Base-by-base conservation (phyloP, 805 yeast genomes). In the Schizosaccharomyces osmophilus region DNA sequence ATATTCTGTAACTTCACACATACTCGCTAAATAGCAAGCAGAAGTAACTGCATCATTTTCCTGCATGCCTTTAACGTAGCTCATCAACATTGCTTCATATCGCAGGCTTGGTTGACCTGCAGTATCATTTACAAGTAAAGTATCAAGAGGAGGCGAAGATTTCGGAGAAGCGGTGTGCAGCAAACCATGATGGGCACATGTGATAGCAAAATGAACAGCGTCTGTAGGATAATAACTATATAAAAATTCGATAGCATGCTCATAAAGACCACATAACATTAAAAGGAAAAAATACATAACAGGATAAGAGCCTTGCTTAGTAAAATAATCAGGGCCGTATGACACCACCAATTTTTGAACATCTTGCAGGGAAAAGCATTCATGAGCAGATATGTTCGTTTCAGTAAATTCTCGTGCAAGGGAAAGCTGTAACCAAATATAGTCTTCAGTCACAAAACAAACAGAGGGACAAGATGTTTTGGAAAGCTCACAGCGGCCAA, bases 391-490 rank as follows among this genome's bases (percentile, higher is more conserved):
- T 15, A 39, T 55, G 31, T 19, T 45, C 9, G 17, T 43, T 41
- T 59, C 55, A 13, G 17, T 31, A 41, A 31, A 29, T 67, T 86
- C 90, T 62, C 82, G 79, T 17, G 85, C 80, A 36, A 90, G 76
- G 71, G 82, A 78, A 62, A 93, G 77, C 71, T 93, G 97, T 69
- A 85, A 80, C 98, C 98, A 90, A 60, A 90, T 71, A 97, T 97
- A 90, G 73, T 90, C 97, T 71, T 90, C 97, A 59, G 89, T 80
- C 63, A 94, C 85, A 45, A 82, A 72, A 48, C 84, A 79, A 39
- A 90, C 82, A 70, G 45, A 94, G 81, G 66, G 89, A 73, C 64
- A 79, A 74, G 71, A 82, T 81, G 71, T 82, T 77, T 59, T 84
- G 75, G 68, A 84, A 69, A 73, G 82, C 83, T 78, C 80, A 71